Base-by-base conservation (phyloP, 352 stramenopile species). In the Globisporangium cylindrosporum region DNA sequence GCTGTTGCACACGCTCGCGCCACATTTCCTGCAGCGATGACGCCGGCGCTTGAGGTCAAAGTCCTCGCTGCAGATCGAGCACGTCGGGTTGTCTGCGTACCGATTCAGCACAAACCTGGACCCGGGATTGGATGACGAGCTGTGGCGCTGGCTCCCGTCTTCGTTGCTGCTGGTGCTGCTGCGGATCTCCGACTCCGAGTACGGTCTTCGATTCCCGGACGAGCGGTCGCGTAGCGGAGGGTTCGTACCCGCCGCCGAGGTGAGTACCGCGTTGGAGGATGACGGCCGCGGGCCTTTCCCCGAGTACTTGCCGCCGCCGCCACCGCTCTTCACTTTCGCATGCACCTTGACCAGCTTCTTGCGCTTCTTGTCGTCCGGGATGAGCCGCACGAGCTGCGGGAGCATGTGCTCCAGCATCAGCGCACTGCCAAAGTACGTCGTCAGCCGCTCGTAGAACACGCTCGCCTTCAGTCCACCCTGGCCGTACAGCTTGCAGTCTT, bases 321-420 rank as follows among this genome's bases (percentile, higher is more conserved):
- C 14, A n/a, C 38, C 66, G 10, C 49, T 67, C 62, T 73, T 73
- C 34, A 53, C 25, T 66, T 83, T 89, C 1, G 72, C 67, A 60
- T 91, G 80, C 20, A 73, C 76, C 34, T 88, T 87, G 10, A 95
- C 55, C 22, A 95, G 72, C 46, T 92, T 90, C 68, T 81, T 87
- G 46, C 88, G 80, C 76, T 91, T 89, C 55, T 76, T 78, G 53
- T 93, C 85, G 70, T 95, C 85, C 2, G 83, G 84, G 46, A 94
- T 92, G 22, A 94, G 79, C 57, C 85, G 77, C 53, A 78, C 85
- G 7, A 95, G 74, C 62, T 95, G 82, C 51, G 82, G 82, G 49
- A 95, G 76, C 84, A 92, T 91, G 67, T 91, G 81, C 64, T 91
- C 82, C 24, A 93, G 79, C 85, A 93, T 93, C 22, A 91, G 74